Evolutionary conservation across 2,329 filamentous ascomycete species (phyloP).

Genomic region (Botrytis galanthina): DNA sequence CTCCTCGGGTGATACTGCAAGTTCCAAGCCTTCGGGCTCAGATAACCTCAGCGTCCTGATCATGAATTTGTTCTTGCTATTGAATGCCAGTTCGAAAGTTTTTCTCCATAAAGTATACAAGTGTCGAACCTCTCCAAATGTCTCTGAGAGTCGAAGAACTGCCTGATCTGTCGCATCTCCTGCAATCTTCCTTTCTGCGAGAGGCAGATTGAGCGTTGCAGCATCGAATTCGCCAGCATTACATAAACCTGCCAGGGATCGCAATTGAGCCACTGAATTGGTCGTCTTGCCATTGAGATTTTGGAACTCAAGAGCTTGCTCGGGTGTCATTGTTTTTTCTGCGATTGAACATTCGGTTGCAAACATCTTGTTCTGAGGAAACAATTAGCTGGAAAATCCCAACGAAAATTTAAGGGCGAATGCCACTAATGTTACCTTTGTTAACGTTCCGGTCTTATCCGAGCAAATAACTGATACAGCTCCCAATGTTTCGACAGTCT

Average conservation of each 20-base stretch:
- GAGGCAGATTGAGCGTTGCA: constrained; percentile 55
- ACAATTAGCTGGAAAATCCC: constrained; percentile 6
- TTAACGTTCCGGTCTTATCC: constrained; percentile 72
- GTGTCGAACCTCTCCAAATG: constrained; percentile 56
- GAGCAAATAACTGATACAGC: constrained; percentile 71
- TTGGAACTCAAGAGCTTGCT: constrained; percentile 48
- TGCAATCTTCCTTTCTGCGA: constrained; percentile 61
- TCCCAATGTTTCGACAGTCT: constrained; percentile 73
- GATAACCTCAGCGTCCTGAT: constrained; percentile 59
- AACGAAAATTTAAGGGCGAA: neutral
- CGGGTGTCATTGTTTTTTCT: constrained; percentile 41
- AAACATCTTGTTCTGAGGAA: constrained; percentile 62
- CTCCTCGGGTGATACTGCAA: constrained; percentile 23
- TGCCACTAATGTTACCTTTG: constrained; percentile 37
- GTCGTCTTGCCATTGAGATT: constrained; percentile 30
- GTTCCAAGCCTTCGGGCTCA: constrained; percentile 23
- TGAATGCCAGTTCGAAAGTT: constrained; percentile 68
- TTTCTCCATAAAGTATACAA: constrained; percentile 61
- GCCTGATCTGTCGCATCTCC: constrained; percentile 76
- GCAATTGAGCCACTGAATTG: constrained; percentile 55
- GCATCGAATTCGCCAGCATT: constrained; percentile 74
- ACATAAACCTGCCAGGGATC: constrained; percentile 62
- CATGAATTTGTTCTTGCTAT: constrained; percentile 82
- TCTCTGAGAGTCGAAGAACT: constrained; percentile 67
- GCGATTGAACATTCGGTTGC: constrained; percentile 67